Conservation (phyloP, 2,329 filamentous ascomycete species). For the Sporothrix brunneoviolacea region DNA sequence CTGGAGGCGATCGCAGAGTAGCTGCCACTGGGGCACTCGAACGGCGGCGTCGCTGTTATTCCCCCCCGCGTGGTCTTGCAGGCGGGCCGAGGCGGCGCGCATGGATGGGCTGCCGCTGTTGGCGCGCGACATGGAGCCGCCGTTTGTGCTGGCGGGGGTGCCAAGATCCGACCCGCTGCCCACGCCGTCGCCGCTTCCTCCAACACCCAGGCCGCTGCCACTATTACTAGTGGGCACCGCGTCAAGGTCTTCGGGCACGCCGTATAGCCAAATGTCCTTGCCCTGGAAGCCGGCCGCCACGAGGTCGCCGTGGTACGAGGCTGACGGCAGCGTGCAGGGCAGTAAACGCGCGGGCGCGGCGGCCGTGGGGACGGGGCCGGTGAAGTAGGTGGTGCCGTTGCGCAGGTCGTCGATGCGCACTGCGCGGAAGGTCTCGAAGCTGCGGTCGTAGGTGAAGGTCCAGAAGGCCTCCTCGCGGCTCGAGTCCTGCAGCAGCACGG, state of each 20-base stretch:
- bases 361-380: constrained; percentile 55
- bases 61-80: constrained; percentile 25
- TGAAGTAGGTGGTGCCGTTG: constrained; percentile 74
- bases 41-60: constrained; percentile 24
- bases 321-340: constrained; percentile 63
- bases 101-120: constrained; percentile 35
- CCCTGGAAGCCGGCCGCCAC: constrained; percentile 67
- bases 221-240: constrained; percentile 36
- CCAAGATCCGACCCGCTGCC: constrained; percentile 25
- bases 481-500: constrained; percentile 59
- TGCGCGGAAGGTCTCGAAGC: constrained; percentile 70
- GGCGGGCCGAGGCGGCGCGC: constrained; percentile 30
- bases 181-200: constrained; percentile 9
- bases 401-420: constrained; percentile 68
- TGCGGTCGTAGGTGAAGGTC: constrained; percentile 71
- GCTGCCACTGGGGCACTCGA: constrained; percentile 59
- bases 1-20: constrained; percentile 59
- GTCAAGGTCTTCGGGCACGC: constrained; percentile 66
- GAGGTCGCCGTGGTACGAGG: constrained; percentile 63
- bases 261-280: constrained; percentile 71
- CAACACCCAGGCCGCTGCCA: constrained; percentile 21
- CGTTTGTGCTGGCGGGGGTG: constrained; percentile 17
- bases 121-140: constrained; percentile 25
- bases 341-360: constrained; percentile 50
- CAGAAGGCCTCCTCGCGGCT: constrained; percentile 61